Percentiles rank a stretch among this genome's conserved stretches.
Conservation (phyloP, 441 rosid species). For the Biscutella laevigata region DNA sequence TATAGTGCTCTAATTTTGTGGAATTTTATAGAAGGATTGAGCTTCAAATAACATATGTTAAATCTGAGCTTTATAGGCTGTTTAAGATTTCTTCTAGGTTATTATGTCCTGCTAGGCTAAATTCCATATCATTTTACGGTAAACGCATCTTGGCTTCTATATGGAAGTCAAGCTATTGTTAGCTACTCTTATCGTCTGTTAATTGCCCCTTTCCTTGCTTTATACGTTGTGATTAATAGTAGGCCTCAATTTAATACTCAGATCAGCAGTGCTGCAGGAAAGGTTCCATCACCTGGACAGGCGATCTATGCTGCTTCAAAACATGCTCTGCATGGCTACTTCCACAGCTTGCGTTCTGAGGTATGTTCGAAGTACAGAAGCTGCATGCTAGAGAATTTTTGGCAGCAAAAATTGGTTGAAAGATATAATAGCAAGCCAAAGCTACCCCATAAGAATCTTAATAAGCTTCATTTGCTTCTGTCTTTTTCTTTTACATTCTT, state of each 20-base stretch:
- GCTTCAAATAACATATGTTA: not conserved
- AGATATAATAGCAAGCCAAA: not conserved
- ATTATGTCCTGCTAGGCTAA: not conserved
- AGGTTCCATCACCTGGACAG: slow-evolving; percentile 89
- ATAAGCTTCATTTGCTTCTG: not conserved
- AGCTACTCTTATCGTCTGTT: not conserved
- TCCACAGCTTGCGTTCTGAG: slow-evolving; percentile 88
- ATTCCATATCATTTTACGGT: not conserved
- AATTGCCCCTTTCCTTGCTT: not conserved
- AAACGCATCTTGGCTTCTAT: not conserved
- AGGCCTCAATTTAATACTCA: slow-evolving; percentile 21
- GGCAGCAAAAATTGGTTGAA: not conserved
- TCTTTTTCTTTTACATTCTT: not conserved
- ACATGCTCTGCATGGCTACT: slow-evolving; percentile 80
- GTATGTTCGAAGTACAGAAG: slow-evolving; percentile 28
- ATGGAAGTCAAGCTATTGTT: not conserved
- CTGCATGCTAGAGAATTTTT: not conserved
- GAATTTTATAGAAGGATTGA: not conserved
- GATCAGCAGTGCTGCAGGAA: slow-evolving; percentile 99
- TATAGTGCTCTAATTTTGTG: not conserved
- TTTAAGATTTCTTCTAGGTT: not conserved
- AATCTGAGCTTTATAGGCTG: not conserved
- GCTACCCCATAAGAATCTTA: not conserved
- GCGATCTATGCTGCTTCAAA: slow-evolving; percentile 86
- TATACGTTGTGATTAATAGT: not conserved